Evolutionary conservation across 2,329 filamentous ascomycete genomes (phyloP).

Genomic region (Dactylonectria estremocensis): DNA sequence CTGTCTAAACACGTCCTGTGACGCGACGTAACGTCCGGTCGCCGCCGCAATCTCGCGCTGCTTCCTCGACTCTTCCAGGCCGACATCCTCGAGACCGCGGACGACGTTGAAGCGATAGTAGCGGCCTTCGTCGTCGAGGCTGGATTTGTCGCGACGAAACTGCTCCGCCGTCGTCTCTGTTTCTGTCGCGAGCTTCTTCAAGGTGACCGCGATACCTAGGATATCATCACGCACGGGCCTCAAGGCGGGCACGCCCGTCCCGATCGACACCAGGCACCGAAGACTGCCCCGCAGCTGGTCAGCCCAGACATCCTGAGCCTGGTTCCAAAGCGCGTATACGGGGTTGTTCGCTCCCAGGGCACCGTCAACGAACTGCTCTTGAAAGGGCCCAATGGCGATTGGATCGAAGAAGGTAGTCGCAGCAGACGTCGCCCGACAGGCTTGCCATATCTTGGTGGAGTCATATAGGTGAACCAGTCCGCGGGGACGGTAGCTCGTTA

Average conservation of each 20-base stretch:
- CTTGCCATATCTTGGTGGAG: background rate
- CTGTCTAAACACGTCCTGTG: too few relatives aligned
- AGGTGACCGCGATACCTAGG: background rate
- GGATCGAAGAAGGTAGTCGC: background rate
- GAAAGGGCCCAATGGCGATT: background rate
- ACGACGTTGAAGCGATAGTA: constrained; percentile 63
- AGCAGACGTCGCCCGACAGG: background rate
- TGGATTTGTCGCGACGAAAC: constrained; percentile 53
- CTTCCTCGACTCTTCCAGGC: too few relatives aligned
- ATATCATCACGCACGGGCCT: constrained; percentile 2
- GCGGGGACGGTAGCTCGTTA: too few relatives aligned
- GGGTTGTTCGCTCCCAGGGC: background rate
- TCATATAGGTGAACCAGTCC: too few relatives aligned
- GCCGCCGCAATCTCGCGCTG: too few relatives aligned
- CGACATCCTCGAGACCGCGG: constrained; percentile 54
- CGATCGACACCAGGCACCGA: background rate
- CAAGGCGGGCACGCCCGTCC: background rate
- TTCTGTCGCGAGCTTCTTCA: constrained; percentile 54
- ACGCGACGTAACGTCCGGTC: too few relatives aligned
- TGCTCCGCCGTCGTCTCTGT: constrained; percentile 56
- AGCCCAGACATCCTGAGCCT: background rate
- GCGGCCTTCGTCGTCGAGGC: constrained; percentile 50
- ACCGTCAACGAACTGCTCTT: background rate
- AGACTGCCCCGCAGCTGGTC: background rate
- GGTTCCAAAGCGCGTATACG: background rate